Conservation (phyloP, 2,329 filamentous ascomycete species). For the Hypoxylon sp. region DNA sequence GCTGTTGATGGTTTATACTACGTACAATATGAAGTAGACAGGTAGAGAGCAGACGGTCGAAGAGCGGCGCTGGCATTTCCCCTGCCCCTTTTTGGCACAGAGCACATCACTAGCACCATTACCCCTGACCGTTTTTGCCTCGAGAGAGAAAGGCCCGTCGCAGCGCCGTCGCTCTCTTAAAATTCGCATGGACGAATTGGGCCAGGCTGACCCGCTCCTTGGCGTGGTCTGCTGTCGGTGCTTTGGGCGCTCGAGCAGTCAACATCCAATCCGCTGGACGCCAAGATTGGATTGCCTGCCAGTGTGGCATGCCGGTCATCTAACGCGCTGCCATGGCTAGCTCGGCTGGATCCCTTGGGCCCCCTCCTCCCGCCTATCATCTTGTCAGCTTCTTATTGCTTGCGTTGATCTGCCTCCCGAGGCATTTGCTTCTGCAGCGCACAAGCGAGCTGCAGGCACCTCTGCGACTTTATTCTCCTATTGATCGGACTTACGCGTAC, state of each 20-base stretch:
- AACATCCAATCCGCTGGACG: slow-evolving; percentile 19
- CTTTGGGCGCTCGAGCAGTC: slow-evolving; percentile 22
- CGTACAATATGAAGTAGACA: too few relatives aligned
- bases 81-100: slow-evolving; percentile 17
- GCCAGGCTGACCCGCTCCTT: slow-evolving; percentile 23
- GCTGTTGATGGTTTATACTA: neutral
- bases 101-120: too few relatives aligned
- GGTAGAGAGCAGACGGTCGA: slow-evolving; percentile 1
- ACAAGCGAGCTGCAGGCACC: slow-evolving; percentile 13
- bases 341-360: slow-evolving; percentile 10
- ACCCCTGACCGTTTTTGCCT: slow-evolving; percentile 12
- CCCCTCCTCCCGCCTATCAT: slow-evolving; percentile 21
- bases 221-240: too few relatives aligned
- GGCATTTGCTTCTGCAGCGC: slow-evolving; percentile 24
- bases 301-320: neutral
- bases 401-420: slow-evolving; percentile 13
- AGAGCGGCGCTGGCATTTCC: slow-evolving; percentile 27
- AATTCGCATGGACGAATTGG: slow-evolving; percentile 29
- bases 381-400: slow-evolving; percentile 4
- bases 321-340: too few relatives aligned
- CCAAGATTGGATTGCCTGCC: slow-evolving; percentile 25
- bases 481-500: neutral
- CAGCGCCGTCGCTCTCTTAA: slow-evolving; percentile 23
- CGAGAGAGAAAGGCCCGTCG: slow-evolving; percentile 18
- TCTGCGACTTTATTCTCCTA: slow-evolving; percentile 8